phyloP scores from a whole-genome alignment of 148 eudicot species.

The Silene latifolia region DNA sequence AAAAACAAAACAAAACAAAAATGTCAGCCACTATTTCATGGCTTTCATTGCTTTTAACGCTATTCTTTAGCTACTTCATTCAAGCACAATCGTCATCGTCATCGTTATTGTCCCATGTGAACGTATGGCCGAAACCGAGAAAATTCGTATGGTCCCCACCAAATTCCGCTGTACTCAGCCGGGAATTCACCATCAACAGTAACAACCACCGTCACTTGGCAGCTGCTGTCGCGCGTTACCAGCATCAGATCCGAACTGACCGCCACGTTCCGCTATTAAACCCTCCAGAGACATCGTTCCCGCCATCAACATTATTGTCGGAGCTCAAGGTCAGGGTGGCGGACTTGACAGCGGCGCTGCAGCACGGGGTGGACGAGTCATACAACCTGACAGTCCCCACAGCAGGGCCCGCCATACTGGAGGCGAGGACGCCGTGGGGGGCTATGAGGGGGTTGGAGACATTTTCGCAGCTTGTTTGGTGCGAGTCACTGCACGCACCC shows the following conservation, averaged over 20 bases:
- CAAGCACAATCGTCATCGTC: background rate
- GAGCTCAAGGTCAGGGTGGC: slow-evolving; percentile 36
- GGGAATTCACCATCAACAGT: slow-evolving; percentile 39
- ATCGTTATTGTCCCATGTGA: background rate
- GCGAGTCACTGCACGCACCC: slow-evolving; percentile 31
- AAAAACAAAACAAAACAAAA: background rate
- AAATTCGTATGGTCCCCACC: slow-evolving; percentile 50
- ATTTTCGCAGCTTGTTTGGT: slow-evolving; percentile 37
- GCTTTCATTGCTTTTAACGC: background rate
- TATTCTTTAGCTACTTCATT: background rate
- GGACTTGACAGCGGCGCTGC: slow-evolving; percentile 35
- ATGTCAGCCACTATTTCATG: background rate
- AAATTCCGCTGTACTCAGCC: slow-evolving; percentile 39
- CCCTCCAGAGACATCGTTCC: slow-evolving; percentile 22
- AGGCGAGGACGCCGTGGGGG: slow-evolving; percentile 73
- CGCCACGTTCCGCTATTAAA: slow-evolving; percentile 40
- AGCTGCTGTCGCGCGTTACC: slow-evolving; percentile 57
- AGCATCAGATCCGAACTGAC: slow-evolving; percentile 34
- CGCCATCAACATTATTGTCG: slow-evolving; percentile 28
- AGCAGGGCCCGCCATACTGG: slow-evolving; percentile 33
- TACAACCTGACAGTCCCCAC: slow-evolving; percentile 56
- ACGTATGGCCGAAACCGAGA: slow-evolving; percentile 75
- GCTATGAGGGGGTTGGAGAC: slow-evolving; percentile 70
- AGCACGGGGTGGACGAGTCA: slow-evolving; percentile 69
- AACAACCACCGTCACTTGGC: slow-evolving; percentile 35